phyloP scores from a whole-genome alignment of 1,284 basidiomycete genomes.

The Phaffia rhodozyma region DNA sequence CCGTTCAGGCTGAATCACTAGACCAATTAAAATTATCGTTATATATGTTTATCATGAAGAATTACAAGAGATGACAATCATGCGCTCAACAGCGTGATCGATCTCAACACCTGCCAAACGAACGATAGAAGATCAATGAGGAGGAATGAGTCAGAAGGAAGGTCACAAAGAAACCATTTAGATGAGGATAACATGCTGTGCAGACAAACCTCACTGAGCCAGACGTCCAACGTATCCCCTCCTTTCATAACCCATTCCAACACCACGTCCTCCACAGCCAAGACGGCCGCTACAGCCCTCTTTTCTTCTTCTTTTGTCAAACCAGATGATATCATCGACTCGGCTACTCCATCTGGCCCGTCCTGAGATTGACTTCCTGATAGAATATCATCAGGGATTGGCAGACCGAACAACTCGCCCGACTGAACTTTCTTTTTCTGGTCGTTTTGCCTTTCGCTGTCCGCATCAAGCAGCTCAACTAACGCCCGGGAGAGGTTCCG shows the following conservation, averaged over 20 bases:
- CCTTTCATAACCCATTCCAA: slow-evolving; percentile 25
- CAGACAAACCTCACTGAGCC: slow-evolving; percentile 28
- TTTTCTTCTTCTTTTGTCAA: slow-evolving; percentile 24
- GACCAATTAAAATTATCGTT: too few relatives aligned
- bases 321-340: slow-evolving; percentile 17
- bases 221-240: slow-evolving; percentile 26
- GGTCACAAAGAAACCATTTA: neutral
- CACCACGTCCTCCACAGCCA: slow-evolving; percentile 25
- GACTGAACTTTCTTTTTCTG: slow-evolving; percentile 17
- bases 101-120: neutral
- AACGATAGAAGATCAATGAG: neutral
- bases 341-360: slow-evolving; percentile 27
- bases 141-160: neutral
- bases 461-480: slow-evolving; percentile 17
- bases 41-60: too few relatives aligned
- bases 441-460: neutral
- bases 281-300: slow-evolving; percentile 27
- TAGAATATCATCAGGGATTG: slow-evolving; percentile 31
- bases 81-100: too few relatives aligned
- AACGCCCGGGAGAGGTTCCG: slow-evolving; percentile 31
- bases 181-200: neutral
- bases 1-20: slow-evolving; percentile 13
- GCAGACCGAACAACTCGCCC: slow-evolving; percentile 32
- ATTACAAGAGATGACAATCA: too few relatives aligned
- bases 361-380: slow-evolving; percentile 8